Percentiles rank a stretch among this genome's conserved stretches.
Evolutionary conservation across 306 rosid genomes (phyloP).

Genomic region (Quercus bicolor): DNA sequence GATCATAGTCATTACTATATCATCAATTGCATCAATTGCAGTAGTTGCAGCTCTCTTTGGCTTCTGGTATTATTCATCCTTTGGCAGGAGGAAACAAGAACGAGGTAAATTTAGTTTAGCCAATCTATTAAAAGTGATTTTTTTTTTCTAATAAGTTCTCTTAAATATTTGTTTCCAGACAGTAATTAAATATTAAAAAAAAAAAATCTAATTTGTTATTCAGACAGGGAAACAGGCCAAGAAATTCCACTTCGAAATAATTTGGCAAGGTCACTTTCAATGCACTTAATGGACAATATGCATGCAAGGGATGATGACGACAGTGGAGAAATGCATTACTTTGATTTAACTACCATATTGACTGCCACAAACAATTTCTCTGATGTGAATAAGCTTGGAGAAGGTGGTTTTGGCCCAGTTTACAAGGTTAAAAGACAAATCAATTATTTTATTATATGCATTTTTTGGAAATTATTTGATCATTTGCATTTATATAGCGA

Average conservation of each 20-base stretch:
- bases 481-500: neutral
- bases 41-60: slow-evolving; percentile 6
- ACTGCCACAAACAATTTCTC: slow-evolving; percentile 39
- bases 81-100: slow-evolving; percentile 4
- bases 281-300: slow-evolving; percentile 4
- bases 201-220: neutral
- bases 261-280: neutral
- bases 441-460: neutral
- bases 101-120: neutral
- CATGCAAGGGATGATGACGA: slow-evolving; percentile 16
- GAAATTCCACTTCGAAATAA: slow-evolving; percentile 10
- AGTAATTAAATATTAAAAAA: neutral
- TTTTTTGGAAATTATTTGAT: neutral
- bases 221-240: slow-evolving; percentile 12
- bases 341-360: slow-evolving; percentile 23
- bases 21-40: neutral
- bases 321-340: slow-evolving; percentile 32
- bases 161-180: neutral
- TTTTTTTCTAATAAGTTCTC: too few relatives aligned
- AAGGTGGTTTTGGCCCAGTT: slow-evolving; percentile 50
- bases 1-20: slow-evolving; percentile 2
- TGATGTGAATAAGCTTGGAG: slow-evolving; percentile 33
- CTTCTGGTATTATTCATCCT: slow-evolving; percentile 5
- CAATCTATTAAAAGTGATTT: neutral
- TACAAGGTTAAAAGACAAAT: slow-evolving; percentile 30